Percentiles rank a stretch among this genome's conserved stretches.
phyloP scores from a whole-genome alignment of 371 early-diverging fungal species.

The Mucor racemosus region DNA sequence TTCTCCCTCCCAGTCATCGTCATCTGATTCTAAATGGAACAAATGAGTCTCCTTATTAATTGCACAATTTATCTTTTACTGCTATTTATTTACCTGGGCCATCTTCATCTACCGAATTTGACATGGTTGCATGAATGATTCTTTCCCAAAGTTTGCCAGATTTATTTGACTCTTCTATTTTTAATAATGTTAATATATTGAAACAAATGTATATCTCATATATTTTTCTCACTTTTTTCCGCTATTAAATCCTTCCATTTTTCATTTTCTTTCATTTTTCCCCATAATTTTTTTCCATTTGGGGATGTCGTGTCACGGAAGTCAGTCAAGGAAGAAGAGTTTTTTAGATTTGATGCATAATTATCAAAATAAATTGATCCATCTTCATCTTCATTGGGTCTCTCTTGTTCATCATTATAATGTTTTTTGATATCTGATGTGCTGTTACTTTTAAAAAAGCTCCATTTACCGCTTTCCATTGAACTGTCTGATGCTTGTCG shows the following conservation, averaged over 20 bases:
- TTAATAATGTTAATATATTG: not conserved
- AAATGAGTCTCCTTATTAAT: not conserved
- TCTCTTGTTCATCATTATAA: not conserved
- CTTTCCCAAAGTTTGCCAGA: constrained; percentile 55
- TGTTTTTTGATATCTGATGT: constrained; percentile 8
- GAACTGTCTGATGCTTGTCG: constrained; percentile 25
- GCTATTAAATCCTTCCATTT: constrained; percentile 49
- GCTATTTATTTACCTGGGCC: constrained; percentile 9
- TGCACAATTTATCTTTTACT: not conserved
- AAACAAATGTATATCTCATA: not conserved
- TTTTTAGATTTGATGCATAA: constrained; percentile 41
- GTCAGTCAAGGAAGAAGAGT: constrained; percentile 6
- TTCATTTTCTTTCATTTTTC: constrained; percentile 48
- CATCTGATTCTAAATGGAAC: constrained; percentile 55
- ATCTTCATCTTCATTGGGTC: not conserved
- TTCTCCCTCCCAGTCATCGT: constrained; percentile 62
- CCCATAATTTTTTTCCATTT: constrained; percentile 43
- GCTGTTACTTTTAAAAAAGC: constrained; percentile 9
- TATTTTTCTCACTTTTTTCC: constrained; percentile 32
- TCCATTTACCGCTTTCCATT: constrained; percentile 22
- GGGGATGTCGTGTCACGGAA: not conserved
- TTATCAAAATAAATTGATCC: constrained; percentile 35
- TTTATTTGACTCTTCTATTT: constrained; percentile 35
- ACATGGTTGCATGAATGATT: constrained; percentile 59
- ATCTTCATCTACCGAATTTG: constrained; percentile 8